A percentile compares a stretch with the other conserved stretches of the same genome.
Conservation (phyloP, 495 filamentous ascomycete genomes). For the Podospora anserina region DNA sequence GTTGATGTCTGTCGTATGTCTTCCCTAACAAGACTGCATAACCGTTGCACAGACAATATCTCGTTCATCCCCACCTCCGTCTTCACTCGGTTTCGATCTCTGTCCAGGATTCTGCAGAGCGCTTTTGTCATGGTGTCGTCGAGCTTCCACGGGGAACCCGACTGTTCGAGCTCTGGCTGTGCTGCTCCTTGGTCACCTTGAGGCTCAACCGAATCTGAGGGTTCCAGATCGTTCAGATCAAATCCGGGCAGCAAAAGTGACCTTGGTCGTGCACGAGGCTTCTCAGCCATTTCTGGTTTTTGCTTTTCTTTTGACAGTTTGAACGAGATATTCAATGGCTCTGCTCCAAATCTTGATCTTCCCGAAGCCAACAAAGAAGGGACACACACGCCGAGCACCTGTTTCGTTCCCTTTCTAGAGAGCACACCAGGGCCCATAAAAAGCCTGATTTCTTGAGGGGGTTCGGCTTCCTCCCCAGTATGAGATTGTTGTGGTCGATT, state of each 20-base stretch:
- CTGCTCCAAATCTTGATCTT: background rate
- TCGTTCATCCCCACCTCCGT: background rate
- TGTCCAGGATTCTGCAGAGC: slow-evolving; percentile 22
- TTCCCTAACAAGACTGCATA: slow-evolving; percentile 28
- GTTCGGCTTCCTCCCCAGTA: background rate
- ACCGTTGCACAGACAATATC: slow-evolving; percentile 25
- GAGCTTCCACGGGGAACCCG: background rate
- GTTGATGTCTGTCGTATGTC: slow-evolving; percentile 17
- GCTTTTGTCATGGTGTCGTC: slow-evolving; percentile 20
- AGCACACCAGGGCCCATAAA: slow-evolving; percentile 21
- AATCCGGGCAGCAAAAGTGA: background rate
- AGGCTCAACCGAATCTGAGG: background rate
- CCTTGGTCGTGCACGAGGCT: background rate
- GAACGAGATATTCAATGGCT: background rate
- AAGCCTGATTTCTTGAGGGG: slow-evolving; percentile 12
- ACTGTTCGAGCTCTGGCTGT: background rate
- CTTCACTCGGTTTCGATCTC: background rate
- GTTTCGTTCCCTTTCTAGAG: slow-evolving; percentile 21
- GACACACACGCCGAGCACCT: slow-evolving; percentile 27
- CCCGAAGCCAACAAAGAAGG: slow-evolving; percentile 1
- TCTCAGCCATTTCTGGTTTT: background rate
- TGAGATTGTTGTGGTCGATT: background rate
- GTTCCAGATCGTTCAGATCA: background rate
- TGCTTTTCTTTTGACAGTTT: background rate
- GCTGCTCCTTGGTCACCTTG: background rate